These are phyloP conservation scores for Piromyces finnis DNA, from an alignment of 192 early-diverging fungal genomes.

Conservation along the genomic window DNA sequence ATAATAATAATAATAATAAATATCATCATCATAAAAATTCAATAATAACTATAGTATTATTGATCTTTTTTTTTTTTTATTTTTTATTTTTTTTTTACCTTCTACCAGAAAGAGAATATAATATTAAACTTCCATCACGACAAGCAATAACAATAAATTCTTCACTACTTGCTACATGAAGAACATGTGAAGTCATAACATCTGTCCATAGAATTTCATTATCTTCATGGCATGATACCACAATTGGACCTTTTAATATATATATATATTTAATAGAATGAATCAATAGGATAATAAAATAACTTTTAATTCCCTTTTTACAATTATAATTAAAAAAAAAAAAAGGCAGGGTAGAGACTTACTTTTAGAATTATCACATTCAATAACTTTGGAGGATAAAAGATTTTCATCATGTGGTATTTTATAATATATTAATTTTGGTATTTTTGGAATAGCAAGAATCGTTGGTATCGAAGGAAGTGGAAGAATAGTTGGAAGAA, in stretches of 20 bases:
- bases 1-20: not conserved
- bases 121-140: slow-evolving; percentile 41
- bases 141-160: slow-evolving; percentile 40
- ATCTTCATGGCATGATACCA: slow-evolving; percentile 1
- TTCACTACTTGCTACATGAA: slow-evolving; percentile 39
- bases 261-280: too few relatives aligned
- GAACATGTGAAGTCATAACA: slow-evolving; percentile 26
- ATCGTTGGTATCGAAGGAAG: not conserved
- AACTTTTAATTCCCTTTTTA: too few relatives aligned
- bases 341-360: too few relatives aligned
- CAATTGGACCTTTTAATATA: not conserved
- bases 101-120: slow-evolving; percentile 50
- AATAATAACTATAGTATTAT: too few relatives aligned
- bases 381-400: not conserved
- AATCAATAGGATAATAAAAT: too few relatives aligned
- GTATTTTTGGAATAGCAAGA: not conserved
- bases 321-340: too few relatives aligned
- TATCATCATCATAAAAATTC: too few relatives aligned
- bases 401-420: not conserved
- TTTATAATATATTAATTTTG: not conserved
- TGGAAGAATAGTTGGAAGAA: not conserved
- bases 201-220: slow-evolving; percentile 34
- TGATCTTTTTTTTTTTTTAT: too few relatives aligned
- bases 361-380: not conserved
- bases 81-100: slow-evolving; percentile 13